Conservation (phyloP, 1,284 basidiomycete genomes). For the Ganoderma sinense region DNA sequence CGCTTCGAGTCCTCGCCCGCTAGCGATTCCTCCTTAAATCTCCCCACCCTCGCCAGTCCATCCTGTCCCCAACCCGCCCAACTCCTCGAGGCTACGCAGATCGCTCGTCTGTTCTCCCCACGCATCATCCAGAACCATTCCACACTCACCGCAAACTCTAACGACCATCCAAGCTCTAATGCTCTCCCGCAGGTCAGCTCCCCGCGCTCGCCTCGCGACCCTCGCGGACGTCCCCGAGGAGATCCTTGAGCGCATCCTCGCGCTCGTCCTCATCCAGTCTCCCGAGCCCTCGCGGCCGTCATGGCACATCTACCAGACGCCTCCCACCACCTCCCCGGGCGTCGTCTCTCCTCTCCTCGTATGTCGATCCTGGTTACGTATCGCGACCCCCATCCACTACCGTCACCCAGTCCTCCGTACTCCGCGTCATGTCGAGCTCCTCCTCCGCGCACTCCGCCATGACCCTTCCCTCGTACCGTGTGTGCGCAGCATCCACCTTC, state of each 20-base stretch:
- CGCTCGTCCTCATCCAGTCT: slow-evolving; percentile 44
- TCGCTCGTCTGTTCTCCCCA: background rate
- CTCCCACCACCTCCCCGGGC: slow-evolving; percentile 18
- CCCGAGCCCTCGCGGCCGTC: slow-evolving; percentile 32
- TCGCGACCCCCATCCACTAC: slow-evolving; percentile 60
- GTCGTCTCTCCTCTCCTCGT: slow-evolving; percentile 55
- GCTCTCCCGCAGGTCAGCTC: background rate
- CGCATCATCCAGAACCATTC: background rate
- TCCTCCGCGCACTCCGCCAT: slow-evolving; percentile 46
- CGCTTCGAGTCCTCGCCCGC: slow-evolving; percentile 19
- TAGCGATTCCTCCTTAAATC: slow-evolving; percentile 27
- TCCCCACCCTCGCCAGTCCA: slow-evolving; percentile 17
- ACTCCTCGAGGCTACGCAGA: slow-evolving; percentile 4
- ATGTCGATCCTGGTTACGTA: slow-evolving; percentile 56
- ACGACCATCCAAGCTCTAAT: background rate
- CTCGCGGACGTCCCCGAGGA: slow-evolving; percentile 62
- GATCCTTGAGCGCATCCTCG: slow-evolving; percentile 59
- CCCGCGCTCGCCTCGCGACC: slow-evolving; percentile 25
- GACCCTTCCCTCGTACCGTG: slow-evolving; percentile 46
- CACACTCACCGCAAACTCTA: background rate
- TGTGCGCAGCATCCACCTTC: slow-evolving; percentile 49
- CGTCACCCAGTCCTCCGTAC: slow-evolving; percentile 52
- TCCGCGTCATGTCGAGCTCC: slow-evolving; percentile 44
- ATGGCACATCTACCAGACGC: slow-evolving; percentile 39
- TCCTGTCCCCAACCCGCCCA: slow-evolving; percentile 5